Conservation (phyloP, 2,329 filamentous ascomycete species). For the Epichloe baconii region DNA sequence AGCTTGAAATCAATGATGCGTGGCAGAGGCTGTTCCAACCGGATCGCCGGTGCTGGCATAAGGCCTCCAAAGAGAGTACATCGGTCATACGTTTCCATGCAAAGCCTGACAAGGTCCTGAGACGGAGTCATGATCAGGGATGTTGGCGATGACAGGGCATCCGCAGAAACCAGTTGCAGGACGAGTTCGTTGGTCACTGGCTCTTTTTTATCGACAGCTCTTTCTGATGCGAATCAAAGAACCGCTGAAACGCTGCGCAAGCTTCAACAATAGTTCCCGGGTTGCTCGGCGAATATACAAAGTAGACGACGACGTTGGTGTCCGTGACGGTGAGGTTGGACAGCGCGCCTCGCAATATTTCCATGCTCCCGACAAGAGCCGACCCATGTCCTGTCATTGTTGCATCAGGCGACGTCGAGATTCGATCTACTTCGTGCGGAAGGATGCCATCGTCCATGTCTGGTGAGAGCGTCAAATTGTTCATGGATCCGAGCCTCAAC, state of each 20-base stretch:
- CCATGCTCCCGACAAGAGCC: slow-evolving; percentile 35
- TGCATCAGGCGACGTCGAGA: slow-evolving; percentile 26
- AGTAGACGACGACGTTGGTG: slow-evolving; percentile 61
- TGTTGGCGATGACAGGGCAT: slow-evolving; percentile 50
- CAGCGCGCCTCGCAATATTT: slow-evolving; percentile 33
- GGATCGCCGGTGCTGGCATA: slow-evolving; percentile 55
- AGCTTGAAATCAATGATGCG: slow-evolving; percentile 66
- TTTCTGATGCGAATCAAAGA: slow-evolving; percentile 48
- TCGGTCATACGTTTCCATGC: slow-evolving; percentile 66
- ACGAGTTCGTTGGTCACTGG: slow-evolving; percentile 51
- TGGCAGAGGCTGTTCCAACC: slow-evolving; percentile 57
- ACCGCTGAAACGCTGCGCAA: slow-evolving; percentile 59
- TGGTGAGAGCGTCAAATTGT: slow-evolving; percentile 29
- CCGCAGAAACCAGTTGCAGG: slow-evolving; percentile 60
- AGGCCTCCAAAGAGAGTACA: slow-evolving; percentile 46
- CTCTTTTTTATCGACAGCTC: slow-evolving; percentile 28
- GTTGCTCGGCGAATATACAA: slow-evolving; percentile 55
- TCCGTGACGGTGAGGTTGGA: slow-evolving; percentile 27
- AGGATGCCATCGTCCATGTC: slow-evolving; percentile 32
- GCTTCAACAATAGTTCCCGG: slow-evolving; percentile 53
- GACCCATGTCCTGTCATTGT: slow-evolving; percentile 29
- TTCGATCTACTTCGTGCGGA: slow-evolving; percentile 35
- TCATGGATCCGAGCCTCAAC: slow-evolving; percentile 57
- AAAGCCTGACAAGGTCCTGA: slow-evolving; percentile 46
- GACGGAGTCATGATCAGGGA: slow-evolving; percentile 50